These are phyloP conservation scores for Mycena pura DNA, from an alignment of 768 basidiomycete genomes.

Conservation along the genomic window DNA sequence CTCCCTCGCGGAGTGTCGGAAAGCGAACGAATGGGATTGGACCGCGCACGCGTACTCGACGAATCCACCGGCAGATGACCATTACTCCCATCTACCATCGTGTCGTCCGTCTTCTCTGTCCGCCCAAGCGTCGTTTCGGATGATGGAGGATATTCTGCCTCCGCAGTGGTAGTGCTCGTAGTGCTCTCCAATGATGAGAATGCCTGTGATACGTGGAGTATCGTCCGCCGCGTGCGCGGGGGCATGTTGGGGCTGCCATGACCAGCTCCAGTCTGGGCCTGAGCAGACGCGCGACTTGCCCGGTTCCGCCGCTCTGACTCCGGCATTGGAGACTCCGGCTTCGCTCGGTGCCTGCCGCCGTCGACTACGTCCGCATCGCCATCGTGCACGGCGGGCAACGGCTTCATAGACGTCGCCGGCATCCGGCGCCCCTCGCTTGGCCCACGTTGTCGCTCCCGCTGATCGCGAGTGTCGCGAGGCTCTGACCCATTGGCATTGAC, in stretches of 20 bases:
- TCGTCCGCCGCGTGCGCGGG: too few relatives aligned
- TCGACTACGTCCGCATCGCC: background rate
- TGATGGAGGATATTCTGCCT: too few relatives aligned
- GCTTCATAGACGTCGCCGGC: background rate
- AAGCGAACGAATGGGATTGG: background rate
- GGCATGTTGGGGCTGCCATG: too few relatives aligned
- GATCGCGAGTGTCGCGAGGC: slow-evolving; percentile 26
- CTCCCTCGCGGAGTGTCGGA: slow-evolving; percentile 5
- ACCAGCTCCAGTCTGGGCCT: too few relatives aligned
- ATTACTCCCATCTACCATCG: background rate
- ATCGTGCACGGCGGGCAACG: slow-evolving; percentile 1
- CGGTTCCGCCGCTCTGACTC: slow-evolving; percentile 11
- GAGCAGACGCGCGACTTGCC: slow-evolving; percentile 9
- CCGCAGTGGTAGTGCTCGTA: too few relatives aligned
- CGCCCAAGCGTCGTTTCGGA: background rate
- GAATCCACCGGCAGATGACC: background rate
- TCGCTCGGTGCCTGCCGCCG: background rate
- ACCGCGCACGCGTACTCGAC: background rate
- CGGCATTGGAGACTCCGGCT: background rate
- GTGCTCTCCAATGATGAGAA: slow-evolving; percentile 17
- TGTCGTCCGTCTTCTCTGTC: background rate
- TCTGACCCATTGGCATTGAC: slow-evolving; percentile 92
- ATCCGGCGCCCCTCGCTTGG: slow-evolving; percentile 4
- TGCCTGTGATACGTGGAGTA: slow-evolving; percentile 2
- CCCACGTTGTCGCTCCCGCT: slow-evolving; percentile 4